Conservation (phyloP, 148 eudicot genomes). For the Bassia scoparia region DNA sequence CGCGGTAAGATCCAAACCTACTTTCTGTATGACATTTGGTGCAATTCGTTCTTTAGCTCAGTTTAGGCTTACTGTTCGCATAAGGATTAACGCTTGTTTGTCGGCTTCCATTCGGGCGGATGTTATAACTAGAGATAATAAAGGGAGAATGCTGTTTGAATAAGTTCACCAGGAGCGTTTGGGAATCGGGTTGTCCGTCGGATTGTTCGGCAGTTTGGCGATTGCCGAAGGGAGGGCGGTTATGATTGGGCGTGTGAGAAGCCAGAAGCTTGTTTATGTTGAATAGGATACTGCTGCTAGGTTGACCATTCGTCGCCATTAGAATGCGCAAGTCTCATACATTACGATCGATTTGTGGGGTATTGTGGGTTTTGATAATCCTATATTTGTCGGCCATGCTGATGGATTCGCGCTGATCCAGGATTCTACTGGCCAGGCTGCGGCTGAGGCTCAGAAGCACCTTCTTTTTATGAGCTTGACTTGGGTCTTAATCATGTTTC, state of each 20-base stretch:
- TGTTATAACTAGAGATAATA: constrained; percentile 73
- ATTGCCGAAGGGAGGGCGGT: constrained; percentile 92
- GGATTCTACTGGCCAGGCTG: constrained; percentile 88
- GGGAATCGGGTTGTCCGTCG: constrained; percentile 89
- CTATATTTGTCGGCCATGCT: constrained; percentile 89
- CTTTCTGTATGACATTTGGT: constrained; percentile 88
- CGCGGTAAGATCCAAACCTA: constrained; percentile 84
- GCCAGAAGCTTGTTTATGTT: constrained; percentile 98
- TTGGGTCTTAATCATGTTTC: constrained; percentile 96
- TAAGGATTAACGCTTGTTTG: constrained; percentile 83
- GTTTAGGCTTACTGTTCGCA: constrained; percentile 81
- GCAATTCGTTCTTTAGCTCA: constrained; percentile 78
- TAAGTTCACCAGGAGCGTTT: constrained; percentile 90
- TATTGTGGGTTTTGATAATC: constrained; percentile 98
- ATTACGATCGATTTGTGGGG: constrained; percentile 65
- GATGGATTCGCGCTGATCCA: constrained; percentile 98
- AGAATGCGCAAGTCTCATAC: constrained; percentile 96
- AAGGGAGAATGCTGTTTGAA: constrained; percentile 66
- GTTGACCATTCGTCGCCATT: constrained; percentile 86
- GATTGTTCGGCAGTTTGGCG: constrained; percentile 88
- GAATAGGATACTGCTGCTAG: constrained; percentile 91
- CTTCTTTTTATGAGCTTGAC: constrained; percentile 92
- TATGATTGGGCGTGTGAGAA: constrained; percentile 94
- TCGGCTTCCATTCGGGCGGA: constrained; percentile 96
- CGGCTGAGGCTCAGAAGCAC: constrained; percentile 81